These are phyloP conservation scores for Aspergillus neotritici DNA, from an alignment of 2,329 filamentous ascomycete species.

Conservation along the genomic window DNA sequence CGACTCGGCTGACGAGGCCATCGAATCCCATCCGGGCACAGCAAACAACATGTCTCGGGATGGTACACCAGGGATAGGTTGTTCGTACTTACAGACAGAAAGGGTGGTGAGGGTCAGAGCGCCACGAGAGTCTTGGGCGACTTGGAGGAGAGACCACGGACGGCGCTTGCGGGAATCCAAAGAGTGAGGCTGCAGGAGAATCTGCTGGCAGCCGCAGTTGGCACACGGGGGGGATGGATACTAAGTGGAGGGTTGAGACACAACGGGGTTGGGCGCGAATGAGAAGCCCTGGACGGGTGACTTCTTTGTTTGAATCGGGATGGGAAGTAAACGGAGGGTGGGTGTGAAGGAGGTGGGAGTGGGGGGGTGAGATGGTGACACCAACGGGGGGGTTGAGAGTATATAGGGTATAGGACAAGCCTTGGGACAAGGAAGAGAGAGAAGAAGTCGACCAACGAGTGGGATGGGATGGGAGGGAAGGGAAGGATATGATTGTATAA, in stretches of 20 bases:
- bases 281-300: not conserved
- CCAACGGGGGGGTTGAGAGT: conserved; percentile 1
- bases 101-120: not conserved
- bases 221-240: conserved; percentile 4
- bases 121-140: not conserved
- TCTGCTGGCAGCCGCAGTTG: conserved; percentile 11
- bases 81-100: not conserved
- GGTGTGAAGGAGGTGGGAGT: too few species aligned
- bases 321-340: conserved; percentile 5
- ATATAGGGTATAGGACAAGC: not conserved
- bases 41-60: too few species aligned
- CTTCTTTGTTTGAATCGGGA: conserved; percentile 4
- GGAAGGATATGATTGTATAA: not conserved
- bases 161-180: not conserved
- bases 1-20: too few species aligned
- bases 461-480: not conserved
- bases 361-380: conserved; percentile 11
- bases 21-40: too few species aligned
- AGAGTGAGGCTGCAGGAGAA: conserved; percentile 4
- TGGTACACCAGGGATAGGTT: too few species aligned
- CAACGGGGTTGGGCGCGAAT: conserved; percentile 2
- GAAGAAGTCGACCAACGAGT: not conserved
- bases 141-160: not conserved
- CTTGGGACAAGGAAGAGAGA: not conserved
- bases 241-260: not conserved